A percentile compares a stretch with the other conserved stretches of the same genome.
These are phyloP conservation scores for Mortierella sp. DNA, from an alignment of 371 early-diverging fungal species.

Conservation along the genomic window DNA sequence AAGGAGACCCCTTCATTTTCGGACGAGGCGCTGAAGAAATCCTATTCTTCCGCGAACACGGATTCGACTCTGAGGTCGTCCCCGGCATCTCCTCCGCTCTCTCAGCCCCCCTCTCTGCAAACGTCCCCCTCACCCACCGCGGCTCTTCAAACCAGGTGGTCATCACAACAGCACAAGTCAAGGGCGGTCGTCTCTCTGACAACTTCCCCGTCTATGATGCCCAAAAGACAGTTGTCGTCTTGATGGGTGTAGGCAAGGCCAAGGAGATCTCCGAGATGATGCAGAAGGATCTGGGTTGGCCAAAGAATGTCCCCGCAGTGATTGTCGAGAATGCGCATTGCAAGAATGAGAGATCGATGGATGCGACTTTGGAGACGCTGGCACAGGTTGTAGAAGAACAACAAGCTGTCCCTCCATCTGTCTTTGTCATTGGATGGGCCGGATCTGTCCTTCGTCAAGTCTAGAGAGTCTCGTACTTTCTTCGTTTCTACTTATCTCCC, in stretches of 20 bases:
- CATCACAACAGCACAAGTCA: slow-evolving; percentile 83
- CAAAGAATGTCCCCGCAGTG: slow-evolving; percentile 69
- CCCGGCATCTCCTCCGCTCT: slow-evolving; percentile 88
- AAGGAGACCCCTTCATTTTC: slow-evolving; percentile 93
- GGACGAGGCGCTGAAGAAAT: slow-evolving; percentile 96
- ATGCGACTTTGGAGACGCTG: slow-evolving; percentile 69
- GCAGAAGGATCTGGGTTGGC: slow-evolving; percentile 69
- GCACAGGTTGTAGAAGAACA: slow-evolving; percentile 64
- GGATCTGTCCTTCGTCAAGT: slow-evolving; percentile 43
- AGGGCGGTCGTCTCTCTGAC: slow-evolving; percentile 80
- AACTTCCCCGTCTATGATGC: slow-evolving; percentile 74
- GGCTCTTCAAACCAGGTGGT: slow-evolving; percentile 87
- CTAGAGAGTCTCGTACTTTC: background rate
- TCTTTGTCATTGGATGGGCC: slow-evolving; percentile 75
- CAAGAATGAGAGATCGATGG: slow-evolving; percentile 71
- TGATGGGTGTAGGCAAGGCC: slow-evolving; percentile 89
- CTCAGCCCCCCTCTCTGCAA: slow-evolving; percentile 79
- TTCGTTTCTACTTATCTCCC: background rate
- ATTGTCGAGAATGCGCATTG: slow-evolving; percentile 83
- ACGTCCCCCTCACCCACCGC: slow-evolving; percentile 85
- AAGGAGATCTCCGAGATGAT: slow-evolving; percentile 70
- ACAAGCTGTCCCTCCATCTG: slow-evolving; percentile 77
- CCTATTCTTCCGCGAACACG: slow-evolving; percentile 77
- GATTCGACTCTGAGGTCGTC: slow-evolving; percentile 78
- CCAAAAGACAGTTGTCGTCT: slow-evolving; percentile 81